These are phyloP conservation scores for Phlegmacium glaucopus DNA, from an alignment of 768 basidiomycete genomes.

Conservation along the genomic window DNA sequence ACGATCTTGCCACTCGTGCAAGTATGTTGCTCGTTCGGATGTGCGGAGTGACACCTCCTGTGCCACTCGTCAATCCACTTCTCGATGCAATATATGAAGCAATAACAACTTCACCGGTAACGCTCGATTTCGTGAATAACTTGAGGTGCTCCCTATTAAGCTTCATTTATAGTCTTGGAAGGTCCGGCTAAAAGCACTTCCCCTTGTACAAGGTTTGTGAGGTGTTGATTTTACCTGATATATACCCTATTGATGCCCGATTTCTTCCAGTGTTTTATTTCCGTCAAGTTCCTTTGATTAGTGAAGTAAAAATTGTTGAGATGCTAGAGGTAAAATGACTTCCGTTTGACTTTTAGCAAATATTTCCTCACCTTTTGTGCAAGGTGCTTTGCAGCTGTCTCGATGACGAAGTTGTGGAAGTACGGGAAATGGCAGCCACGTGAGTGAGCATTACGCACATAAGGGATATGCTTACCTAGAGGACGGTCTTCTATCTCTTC, in stretches of 20 bases:
- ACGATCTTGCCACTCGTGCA: conserved; percentile 63
- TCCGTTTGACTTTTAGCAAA: neutral
- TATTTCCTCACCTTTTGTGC: conserved; percentile 1
- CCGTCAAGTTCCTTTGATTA: conserved; percentile 80
- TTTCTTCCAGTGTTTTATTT: conserved; percentile 72
- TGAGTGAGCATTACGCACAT: conserved; percentile 33
- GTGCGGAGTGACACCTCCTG: conserved; percentile 81
- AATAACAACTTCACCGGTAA: conserved; percentile 71
- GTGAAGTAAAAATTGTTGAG: conserved; percentile 69
- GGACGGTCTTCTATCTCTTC: conserved; percentile 4
- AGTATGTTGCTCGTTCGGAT: conserved; percentile 74
- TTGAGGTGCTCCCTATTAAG: conserved; percentile 5
- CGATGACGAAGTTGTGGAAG: conserved; percentile 86
- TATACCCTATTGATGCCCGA: neutral
- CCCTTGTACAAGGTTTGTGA: conserved; percentile 68
- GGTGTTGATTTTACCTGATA: neutral
- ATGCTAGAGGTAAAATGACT: conserved; percentile 63
- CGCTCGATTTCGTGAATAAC: neutral
- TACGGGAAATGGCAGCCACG: conserved; percentile 86
- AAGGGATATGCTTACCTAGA: neutral
- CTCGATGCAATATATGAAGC: conserved; percentile 73
- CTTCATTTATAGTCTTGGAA: conserved; percentile 66
- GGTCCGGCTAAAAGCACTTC: conserved; percentile 82
- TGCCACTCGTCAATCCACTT: conserved; percentile 62
- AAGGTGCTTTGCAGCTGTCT: conserved; percentile 79